These are phyloP conservation scores for Conticribra guillardii DNA, from an alignment of 108 stramenopile species.

Conservation along the genomic window DNA sequence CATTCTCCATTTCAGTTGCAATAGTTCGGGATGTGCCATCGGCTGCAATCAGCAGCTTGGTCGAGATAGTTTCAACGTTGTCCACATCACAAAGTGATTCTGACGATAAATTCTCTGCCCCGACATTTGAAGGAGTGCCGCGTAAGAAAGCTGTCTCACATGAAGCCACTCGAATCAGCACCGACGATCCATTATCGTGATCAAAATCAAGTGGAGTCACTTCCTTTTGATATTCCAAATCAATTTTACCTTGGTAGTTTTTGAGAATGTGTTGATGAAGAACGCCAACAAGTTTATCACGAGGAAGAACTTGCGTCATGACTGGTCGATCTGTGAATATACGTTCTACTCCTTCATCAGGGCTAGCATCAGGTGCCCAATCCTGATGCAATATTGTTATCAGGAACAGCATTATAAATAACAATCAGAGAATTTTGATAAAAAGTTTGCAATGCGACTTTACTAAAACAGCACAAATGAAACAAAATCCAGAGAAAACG, in stretches of 20 bases:
- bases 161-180: conserved; percentile 20
- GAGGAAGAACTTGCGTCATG: conserved; percentile 71
- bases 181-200: conserved; percentile 31
- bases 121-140: conserved; percentile 20
- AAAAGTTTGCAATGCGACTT: too few relatives aligned
- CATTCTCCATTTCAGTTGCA: conserved; percentile 65
- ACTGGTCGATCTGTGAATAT: conserved; percentile 76
- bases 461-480: too few relatives aligned
- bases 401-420: background rate
- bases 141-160: conserved; percentile 16
- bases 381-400: conserved; percentile 9
- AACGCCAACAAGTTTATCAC: conserved; percentile 82
- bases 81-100: conserved; percentile 43
- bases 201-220: conserved; percentile 64
- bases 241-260: conserved; percentile 55
- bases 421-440: too few relatives aligned
- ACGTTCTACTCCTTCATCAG: conserved; percentile 64
- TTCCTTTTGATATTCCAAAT: conserved; percentile 64
- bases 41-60: conserved; percentile 68
- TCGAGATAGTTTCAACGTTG: conserved; percentile 16
- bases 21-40: conserved; percentile 78
- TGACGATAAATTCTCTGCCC: conserved; percentile 7
- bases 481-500: background rate
- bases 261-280: conserved; percentile 61
- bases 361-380: conserved; percentile 75